These are phyloP conservation scores for Grosmannia huntii DNA, from an alignment of 2,329 filamentous ascomycete species.

Conservation along the genomic window DNA sequence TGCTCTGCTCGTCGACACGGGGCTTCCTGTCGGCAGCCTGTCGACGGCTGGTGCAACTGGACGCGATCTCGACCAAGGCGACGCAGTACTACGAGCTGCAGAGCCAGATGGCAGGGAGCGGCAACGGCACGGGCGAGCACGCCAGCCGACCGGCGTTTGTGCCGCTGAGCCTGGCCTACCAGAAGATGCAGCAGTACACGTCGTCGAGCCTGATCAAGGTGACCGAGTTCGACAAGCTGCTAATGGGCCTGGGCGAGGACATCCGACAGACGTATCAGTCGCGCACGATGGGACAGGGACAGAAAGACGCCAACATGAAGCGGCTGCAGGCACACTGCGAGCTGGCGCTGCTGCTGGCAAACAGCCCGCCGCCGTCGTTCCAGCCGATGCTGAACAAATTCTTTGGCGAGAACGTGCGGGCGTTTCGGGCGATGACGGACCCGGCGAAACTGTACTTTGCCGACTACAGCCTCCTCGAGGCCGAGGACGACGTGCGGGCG, in stretches of 20 bases:
- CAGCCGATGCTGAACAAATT: conserved; percentile 49
- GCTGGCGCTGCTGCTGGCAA: conserved; percentile 37
- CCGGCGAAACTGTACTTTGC: conserved; percentile 58
- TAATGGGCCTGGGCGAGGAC: conserved; percentile 34
- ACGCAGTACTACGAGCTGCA: conserved; percentile 36
- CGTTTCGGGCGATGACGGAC: conserved; percentile 48
- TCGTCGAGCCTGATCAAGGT: conserved; percentile 42
- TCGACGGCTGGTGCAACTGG: conserved; percentile 47
- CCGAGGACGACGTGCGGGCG: conserved; percentile 43
- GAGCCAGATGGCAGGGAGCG: conserved; percentile 9
- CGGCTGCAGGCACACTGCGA: conserved; percentile 36
- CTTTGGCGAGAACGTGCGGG: conserved; percentile 45
- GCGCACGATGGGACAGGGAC: conserved; percentile 14
- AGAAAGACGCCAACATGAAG: conserved; percentile 27
- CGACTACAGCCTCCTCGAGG: conserved; percentile 56
- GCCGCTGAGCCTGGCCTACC: conserved; percentile 44
- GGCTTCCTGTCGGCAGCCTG: conserved; percentile 58
- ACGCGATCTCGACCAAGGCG: conserved; percentile 33
- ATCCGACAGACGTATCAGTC: conserved; percentile 38
- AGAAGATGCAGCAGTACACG: conserved; percentile 38
- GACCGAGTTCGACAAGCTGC: conserved; percentile 48
- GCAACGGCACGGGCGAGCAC: not conserved
- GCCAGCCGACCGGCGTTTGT: conserved; percentile 19
- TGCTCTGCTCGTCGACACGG: conserved; percentile 63
- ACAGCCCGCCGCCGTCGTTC: conserved; percentile 32